phyloP scores from a whole-genome alignment of 2,329 filamentous ascomycete species.

The Cladophialophora chaetospira region DNA sequence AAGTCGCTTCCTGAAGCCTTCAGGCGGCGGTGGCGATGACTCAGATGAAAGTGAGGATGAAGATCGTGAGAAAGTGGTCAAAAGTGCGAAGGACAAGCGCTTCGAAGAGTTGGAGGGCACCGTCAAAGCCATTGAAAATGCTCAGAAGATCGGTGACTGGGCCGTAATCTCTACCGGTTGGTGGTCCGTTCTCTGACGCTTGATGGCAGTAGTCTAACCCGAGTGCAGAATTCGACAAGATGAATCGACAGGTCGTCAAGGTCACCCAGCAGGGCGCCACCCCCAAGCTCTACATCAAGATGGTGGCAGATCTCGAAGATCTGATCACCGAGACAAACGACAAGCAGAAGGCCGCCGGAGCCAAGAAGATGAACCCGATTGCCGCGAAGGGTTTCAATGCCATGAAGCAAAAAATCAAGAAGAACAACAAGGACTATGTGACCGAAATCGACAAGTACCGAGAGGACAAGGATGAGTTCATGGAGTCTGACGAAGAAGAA shows the following conservation, averaged over 20 bases:
- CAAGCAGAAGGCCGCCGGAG: constrained; percentile 88
- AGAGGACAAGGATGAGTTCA: constrained; percentile 80
- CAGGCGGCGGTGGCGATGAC: constrained; percentile 61
- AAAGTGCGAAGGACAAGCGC: constrained; percentile 98
- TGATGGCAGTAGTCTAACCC: constrained; percentile 4
- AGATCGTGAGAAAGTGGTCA: constrained; percentile 81
- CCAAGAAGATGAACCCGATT: constrained; percentile 97
- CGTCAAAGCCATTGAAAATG: constrained; percentile 91
- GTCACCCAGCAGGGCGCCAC: constrained; percentile 73
- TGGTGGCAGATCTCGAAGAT: constrained; percentile 90
- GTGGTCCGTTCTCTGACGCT: constrained; percentile 37
- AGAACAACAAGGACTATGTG: constrained; percentile 95
- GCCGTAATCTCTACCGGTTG: constrained; percentile 83
- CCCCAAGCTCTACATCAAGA: constrained; percentile 91
- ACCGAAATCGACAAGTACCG: constrained; percentile 84
- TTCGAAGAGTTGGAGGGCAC: constrained; percentile 89
- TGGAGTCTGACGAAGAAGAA: constrained; percentile 80
- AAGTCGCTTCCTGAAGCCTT: constrained; percentile 74
- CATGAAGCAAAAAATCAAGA: constrained; percentile 97
- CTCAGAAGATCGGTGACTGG: constrained; percentile 97
- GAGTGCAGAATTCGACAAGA: constrained; percentile 81
- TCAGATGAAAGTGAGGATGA: constrained; percentile 83
- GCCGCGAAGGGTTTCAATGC: constrained; percentile 93
- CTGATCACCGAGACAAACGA: constrained; percentile 89
- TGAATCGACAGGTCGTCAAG: constrained; percentile 83